Percentiles rank a stretch among this genome's conserved stretches.
Conservation (phyloP, 176 grass and related monocot species). For the Paspalum vaginatum region DNA sequence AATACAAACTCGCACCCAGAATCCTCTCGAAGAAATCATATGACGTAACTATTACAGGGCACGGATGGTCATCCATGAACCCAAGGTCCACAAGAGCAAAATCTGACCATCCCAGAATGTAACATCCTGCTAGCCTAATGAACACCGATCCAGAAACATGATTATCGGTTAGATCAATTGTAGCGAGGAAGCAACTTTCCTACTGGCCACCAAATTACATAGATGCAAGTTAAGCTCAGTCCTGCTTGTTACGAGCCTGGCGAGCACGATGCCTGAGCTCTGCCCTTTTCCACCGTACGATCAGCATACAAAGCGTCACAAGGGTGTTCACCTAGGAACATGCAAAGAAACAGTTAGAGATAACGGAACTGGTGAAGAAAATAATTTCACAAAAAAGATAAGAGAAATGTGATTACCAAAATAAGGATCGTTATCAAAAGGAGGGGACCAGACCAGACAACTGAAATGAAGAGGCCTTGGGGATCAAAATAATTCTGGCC, state of each 20-base stretch:
- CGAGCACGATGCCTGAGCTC: constrained; percentile 74
- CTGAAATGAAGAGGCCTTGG: constrained; percentile 85
- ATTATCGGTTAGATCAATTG: constrained; percentile 37
- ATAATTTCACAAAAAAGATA: background rate
- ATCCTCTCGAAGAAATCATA: background rate
- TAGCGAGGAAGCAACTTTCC: background rate
- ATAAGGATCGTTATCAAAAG: constrained; percentile 74
- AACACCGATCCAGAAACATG: background rate
- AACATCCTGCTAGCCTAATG: background rate
- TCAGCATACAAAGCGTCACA: constrained; percentile 70
- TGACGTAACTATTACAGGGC: constrained; percentile 14
- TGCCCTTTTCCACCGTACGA: constrained; percentile 83
- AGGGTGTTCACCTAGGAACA: constrained; percentile 79
- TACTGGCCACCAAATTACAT: constrained; percentile 13
- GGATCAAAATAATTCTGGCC: constrained; percentile 95
- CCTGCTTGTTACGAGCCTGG: constrained; percentile 62
- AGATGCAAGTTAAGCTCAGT: constrained; percentile 51
- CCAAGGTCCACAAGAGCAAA: constrained; percentile 17
- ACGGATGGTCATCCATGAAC: background rate
- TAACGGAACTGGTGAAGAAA: background rate
- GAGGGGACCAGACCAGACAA: constrained; percentile 85
- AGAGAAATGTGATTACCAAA: constrained; percentile 54
- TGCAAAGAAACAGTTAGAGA: background rate
- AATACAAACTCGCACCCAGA: background rate
- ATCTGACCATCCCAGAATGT: constrained; percentile 4